Percentiles rank a stretch among this genome's conserved stretches.
phyloP scores from a whole-genome alignment of 2,329 filamentous ascomycete species.

The Paramyrothecium roridum region DNA sequence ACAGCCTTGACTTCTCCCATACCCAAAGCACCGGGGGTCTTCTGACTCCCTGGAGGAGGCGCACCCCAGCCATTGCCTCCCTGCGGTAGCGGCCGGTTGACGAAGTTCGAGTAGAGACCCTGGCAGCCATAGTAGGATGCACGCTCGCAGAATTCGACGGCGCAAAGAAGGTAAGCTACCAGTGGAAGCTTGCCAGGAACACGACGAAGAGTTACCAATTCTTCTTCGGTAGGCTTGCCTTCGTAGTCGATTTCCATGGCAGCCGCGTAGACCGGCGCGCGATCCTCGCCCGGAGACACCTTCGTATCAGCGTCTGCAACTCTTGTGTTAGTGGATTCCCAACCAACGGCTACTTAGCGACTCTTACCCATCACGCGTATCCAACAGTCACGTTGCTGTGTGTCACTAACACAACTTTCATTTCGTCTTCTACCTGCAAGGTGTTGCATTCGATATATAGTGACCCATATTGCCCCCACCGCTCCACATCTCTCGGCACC shows the following conservation, averaged over 20 bases:
- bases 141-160: constrained; percentile 59
- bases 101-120: constrained; percentile 54
- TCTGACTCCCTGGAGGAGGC: constrained; percentile 32
- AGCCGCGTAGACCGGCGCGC: constrained; percentile 3
- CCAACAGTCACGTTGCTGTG: background rate
- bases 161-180: constrained; percentile 53
- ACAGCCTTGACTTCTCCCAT: constrained; percentile 37
- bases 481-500: constrained; percentile 1
- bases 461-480: background rate
- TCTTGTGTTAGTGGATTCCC: background rate
- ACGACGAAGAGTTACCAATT: constrained; percentile 47
- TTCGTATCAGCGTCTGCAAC: background rate
- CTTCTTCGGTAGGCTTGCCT: constrained; percentile 49
- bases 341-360: background rate
- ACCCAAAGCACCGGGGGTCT: constrained; percentile 56
- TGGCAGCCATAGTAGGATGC: constrained; percentile 59
- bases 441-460: background rate
- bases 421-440: background rate
- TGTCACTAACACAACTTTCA: background rate
- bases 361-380: background rate
- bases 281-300: background rate
- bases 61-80: constrained; percentile 45
- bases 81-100: constrained; percentile 56
- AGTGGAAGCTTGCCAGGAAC: constrained; percentile 39
- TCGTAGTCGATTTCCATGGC: constrained; percentile 21